Conservation (phyloP, 1,284 basidiomycete genomes). For the Gomphus sp. region DNA sequence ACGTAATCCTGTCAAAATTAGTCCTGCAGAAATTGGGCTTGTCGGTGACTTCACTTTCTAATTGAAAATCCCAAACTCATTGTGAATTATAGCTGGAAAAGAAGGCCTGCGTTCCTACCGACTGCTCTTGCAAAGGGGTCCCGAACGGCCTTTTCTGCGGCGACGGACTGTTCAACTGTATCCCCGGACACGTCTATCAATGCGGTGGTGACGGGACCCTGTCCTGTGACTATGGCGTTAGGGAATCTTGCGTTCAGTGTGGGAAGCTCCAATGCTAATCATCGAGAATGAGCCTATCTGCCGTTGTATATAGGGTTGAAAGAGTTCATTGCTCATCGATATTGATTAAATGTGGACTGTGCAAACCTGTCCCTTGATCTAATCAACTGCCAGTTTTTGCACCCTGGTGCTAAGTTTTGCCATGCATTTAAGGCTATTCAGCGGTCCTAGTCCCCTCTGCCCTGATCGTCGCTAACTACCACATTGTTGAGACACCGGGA, state of each 20-base stretch:
- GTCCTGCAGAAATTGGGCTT: background rate
- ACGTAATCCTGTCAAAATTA: background rate
- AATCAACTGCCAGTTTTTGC: background rate
- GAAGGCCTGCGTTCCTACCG: background rate
- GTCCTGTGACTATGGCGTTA: conserved; percentile 2
- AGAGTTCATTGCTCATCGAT: background rate
- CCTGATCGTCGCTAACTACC: background rate
- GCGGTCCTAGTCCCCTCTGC: background rate
- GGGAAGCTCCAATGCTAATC: conserved; percentile 2
- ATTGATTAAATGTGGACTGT: background rate
- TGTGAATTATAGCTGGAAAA: background rate
- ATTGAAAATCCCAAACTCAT: background rate
- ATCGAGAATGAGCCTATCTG: background rate
- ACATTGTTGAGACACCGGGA: background rate
- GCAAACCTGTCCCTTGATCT: background rate
- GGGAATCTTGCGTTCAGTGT: conserved; percentile 5
- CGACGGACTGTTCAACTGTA: conserved; percentile 3
- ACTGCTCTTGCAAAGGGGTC: background rate
- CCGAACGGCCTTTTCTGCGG: conserved; percentile 6
- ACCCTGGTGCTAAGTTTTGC: background rate
- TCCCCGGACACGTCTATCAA: conserved; percentile 6
- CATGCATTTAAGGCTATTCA: background rate
- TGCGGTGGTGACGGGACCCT: background rate
- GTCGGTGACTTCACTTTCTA: background rate
- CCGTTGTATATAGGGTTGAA: background rate